Base-by-base conservation (phyloP, 192 early-diverging fungal genomes). In the Mortierella antarctica region DNA sequence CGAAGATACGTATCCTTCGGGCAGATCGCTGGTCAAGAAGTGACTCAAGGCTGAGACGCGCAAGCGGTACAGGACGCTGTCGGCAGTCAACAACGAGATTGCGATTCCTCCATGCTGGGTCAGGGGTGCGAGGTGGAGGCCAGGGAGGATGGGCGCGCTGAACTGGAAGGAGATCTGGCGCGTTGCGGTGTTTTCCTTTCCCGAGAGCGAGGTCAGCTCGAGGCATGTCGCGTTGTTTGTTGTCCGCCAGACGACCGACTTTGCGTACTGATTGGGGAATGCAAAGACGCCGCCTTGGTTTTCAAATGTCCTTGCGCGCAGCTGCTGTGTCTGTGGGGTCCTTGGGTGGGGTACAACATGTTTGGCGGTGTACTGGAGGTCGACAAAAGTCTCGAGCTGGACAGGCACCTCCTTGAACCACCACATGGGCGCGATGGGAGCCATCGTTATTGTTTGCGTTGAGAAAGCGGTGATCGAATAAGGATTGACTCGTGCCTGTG, bases 391-490 rank as follows among this genome's bases (percentile, higher is more conserved):
- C 51, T 80, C 70, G 1, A 64, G 45, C 47, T 80, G 70, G 21
- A 72, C 77, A 47, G 77, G 77, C 14, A 80, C 77, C 59, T 80
- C 77, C 42, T 80, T 80, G 61, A 72, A 70, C 77, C 77, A 80
- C 77, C 77, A 80, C 77, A 80, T 68, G 47, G 76, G 76, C 14
- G 69, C 48, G 10, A 67, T n/a, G 54, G 68, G 58, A 8, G 76
- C 50, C 67, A 71, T 67, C 7, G 10, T 67, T 53, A 8, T 15
- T 39, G 48, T 51, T 48, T 46, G 42, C 31, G 31, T 2, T 3
- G 31, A 31, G 31, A 31, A 31, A 31, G 31, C 31, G 1, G 31
- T 31, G 31, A 31, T 31, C 31, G 31, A 31, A 3, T 31, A 31
- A 31, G 31, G 31, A 31, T 31, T 31, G 31, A 31, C 31, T 31